Conservation (phyloP, 1,284 basidiomycete genomes). For the Mycocalia duriaeana region DNA sequence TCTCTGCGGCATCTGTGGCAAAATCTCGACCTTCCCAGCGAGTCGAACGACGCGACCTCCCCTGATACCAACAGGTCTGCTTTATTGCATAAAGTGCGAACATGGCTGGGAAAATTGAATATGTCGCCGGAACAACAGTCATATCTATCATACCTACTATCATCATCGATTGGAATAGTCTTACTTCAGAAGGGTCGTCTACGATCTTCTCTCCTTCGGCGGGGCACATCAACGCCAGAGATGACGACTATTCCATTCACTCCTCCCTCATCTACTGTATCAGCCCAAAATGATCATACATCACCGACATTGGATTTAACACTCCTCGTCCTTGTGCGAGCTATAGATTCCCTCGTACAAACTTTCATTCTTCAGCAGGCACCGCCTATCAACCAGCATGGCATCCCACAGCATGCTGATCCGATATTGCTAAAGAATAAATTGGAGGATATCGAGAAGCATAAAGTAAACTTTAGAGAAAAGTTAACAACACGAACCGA, state of each 20-base stretch:
- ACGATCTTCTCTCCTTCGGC: conserved; percentile 22
- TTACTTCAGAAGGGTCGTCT: conserved; percentile 49
- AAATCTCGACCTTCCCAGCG: conserved; percentile 13
- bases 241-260: conserved; percentile 8
- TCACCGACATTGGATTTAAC: conserved; percentile 67
- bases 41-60: background rate
- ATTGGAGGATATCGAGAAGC: no score
- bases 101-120: conserved; percentile 6
- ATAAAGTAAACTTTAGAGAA: conserved; percentile 8
- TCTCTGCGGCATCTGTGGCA: conserved; percentile 44
- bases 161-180: conserved; percentile 50
- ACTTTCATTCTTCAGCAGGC: conserved; percentile 34
- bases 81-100: conserved; percentile 2
- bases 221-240: conserved; percentile 8
- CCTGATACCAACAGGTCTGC: conserved; percentile 2
- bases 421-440: no score
- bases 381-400: background rate
- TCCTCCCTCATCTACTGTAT: conserved; percentile 1
- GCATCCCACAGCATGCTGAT: background rate
- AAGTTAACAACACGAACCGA: conserved; percentile 49
- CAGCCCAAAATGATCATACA: conserved; percentile 14
- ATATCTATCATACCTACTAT: conserved; percentile 53
- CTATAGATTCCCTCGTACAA: conserved; percentile 58
- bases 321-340: conserved; percentile 63
- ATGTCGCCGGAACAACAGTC: conserved; percentile 40